Evolutionary conservation across 768 basidiomycete genomes (phyloP), one percentile per base, ranked within the genome.

Genomic region (Holtermanniella nyarrowii): DNA sequence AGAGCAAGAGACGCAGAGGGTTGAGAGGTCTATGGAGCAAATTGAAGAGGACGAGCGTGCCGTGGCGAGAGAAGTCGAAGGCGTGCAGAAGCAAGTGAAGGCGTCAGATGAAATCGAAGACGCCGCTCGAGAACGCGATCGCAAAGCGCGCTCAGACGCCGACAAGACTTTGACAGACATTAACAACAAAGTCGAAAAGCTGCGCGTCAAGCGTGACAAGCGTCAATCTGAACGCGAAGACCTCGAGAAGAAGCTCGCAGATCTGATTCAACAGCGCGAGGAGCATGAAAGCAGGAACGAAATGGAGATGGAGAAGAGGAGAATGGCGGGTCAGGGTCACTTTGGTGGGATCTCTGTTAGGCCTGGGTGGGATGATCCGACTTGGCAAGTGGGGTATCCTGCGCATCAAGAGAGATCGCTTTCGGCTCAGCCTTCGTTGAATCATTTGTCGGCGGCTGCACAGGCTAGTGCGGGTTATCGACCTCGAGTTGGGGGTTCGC

Each of bases 11-110:
- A 66, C 73, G 0, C 60, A 51, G 21, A 71, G 67, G 1, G 73
- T 82, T 4, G 76, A 81, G 60, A 66, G 55, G 13, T 68, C 71
- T 11, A 57, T 81, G 41, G 77, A 77, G 2, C 73, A 55, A 3
- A 63, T 81, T 26, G 66, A 66, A 52, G 59, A 60, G 46, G 55
- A 57, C 26, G 54, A 69, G 25, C 58, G 55, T 13, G 51, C 47
- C 4, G 48, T 57, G 16, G 52, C 37, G 26, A 26, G 55, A 4
- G 63, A 71, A 40, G 56, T 67, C 42, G 58, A 62, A 13, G 50
- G 39, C 5, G 53, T 62, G 5, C 39, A 58, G 18, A 53, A 43
- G 1, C 60, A 64, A 23, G 55, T 58, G 47, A 55, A 63, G 11
- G 26, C 24, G 13, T 57, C 58, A 14, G 50, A 58, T 26, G 58